Base-by-base conservation (phyloP, 805 yeast species). In the Tanozyma kutaoensis region DNA sequence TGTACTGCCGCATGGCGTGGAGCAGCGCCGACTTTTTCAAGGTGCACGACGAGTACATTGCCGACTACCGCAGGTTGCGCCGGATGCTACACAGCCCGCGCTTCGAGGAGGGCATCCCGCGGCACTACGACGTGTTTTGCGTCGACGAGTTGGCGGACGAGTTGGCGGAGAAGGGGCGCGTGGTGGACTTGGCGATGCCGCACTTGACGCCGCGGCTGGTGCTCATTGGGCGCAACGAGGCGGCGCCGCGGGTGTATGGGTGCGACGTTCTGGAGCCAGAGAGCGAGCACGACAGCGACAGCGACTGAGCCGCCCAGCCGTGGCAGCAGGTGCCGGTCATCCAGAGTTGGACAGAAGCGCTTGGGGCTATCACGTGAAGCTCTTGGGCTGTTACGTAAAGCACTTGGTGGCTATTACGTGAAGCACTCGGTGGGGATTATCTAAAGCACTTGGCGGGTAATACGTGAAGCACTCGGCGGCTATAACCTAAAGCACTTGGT, bases 101-200 rank as follows among this genome's bases (percentile, higher is more conserved):
- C 8, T 36, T 47, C 14, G 30, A 24, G 17, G 18, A 32, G 4
- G 50, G 48, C 4, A 51, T 34, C 1, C 49, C 55, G 3, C 38
- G 45, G 7, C 53, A 45, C 19, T 48, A 72, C 28, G 52, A 57
- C 14, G 18, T 58, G 13, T 40, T 40, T 4, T 65, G 71, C 41
- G 61, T 88, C 53, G 97, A 88, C 48, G 88, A 76, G 43, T 67
- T 76, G 42, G 66, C 72, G 0, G 95, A 88, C 39, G 51, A 53
- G 22, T 45, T 88, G 25, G 46, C 77, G 15, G 55, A 43, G 2
- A 57, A 65, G 20, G 69, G 67, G 21, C 62, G 82, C 32, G 76
- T 78, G 13, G 67, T 79, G 38, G 95, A 81, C 25, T 53, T 85
- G 28, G 70, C 80, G 2, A 44, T 88, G 25, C 94, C 95, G 0